A percentile compares a stretch with the other conserved stretches of the same genome.
Evolutionary conservation across 2,329 filamentous ascomycete species (phyloP).

Genomic region (Alternaria incomplexa): DNA sequence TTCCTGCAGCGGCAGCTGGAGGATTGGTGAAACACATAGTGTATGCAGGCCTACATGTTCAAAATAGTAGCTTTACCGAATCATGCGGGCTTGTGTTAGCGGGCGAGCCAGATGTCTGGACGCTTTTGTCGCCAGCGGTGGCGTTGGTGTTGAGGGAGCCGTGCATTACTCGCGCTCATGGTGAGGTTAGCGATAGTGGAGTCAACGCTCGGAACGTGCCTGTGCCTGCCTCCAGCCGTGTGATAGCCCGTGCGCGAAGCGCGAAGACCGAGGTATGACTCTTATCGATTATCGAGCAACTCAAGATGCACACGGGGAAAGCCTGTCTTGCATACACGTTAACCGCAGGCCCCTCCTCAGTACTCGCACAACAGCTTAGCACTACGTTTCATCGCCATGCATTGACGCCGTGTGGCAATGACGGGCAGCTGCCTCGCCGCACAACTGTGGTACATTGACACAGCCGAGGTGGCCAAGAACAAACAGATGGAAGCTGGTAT

Average conservation of each 20-base stretch:
- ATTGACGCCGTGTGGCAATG: constrained; percentile 17
- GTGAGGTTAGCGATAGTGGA: neutral
- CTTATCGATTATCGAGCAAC: neutral
- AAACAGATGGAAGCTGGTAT: constrained; percentile 5
- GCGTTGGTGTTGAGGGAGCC: constrained; percentile 43
- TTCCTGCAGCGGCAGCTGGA: neutral
- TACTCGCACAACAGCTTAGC: constrained; percentile 3
- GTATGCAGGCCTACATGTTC: constrained; percentile 11
- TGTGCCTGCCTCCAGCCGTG: neutral
- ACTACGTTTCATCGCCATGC: constrained; percentile 5
- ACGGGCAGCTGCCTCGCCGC: constrained; percentile 9
- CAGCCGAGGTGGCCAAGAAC: neutral
- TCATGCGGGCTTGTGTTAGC: constrained; percentile 23
- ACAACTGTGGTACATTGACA: neutral
- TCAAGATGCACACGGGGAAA: neutral
- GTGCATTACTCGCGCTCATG: constrained; percentile 6
- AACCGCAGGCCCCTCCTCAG: neutral
- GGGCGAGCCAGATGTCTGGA: constrained; percentile 23
- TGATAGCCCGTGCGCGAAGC: neutral
- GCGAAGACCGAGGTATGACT: neutral
- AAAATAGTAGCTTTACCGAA: constrained; percentile 11
- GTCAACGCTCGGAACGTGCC: neutral
- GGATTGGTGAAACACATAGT: constrained; percentile 3
- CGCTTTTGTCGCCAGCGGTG: constrained; percentile 22
- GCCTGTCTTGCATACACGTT: neutral